These are phyloP conservation scores for Candida sakaeoensis DNA, from an alignment of 805 yeast species.

Conservation along the genomic window DNA sequence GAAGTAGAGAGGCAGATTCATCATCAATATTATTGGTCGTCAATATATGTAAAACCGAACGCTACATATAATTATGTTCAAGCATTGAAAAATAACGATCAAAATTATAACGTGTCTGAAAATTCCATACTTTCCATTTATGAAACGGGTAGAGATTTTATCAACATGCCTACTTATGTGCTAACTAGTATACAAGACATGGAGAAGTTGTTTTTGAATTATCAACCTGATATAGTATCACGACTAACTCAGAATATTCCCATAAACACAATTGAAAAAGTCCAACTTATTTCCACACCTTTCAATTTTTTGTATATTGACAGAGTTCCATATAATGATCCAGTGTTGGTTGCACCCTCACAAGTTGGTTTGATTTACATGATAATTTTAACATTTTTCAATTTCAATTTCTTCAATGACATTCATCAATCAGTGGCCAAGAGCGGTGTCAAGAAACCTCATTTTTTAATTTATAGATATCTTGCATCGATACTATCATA, in stretches of 20 bases:
- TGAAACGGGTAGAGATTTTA: constrained; percentile 64
- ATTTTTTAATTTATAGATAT: constrained; percentile 52
- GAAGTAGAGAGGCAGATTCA: constrained; percentile 45
- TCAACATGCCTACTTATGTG: constrained; percentile 40
- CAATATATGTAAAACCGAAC: constrained; percentile 49
- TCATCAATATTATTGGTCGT: constrained; percentile 60
- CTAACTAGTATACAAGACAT: constrained; percentile 40
- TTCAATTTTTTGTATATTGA: constrained; percentile 39
- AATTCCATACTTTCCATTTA: constrained; percentile 39
- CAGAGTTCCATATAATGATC: constrained; percentile 46
- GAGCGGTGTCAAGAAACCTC: constrained; percentile 36
- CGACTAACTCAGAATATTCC: constrained; percentile 14
- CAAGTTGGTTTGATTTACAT: constrained; percentile 75
- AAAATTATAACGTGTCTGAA: constrained; percentile 24
- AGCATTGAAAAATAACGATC: constrained; percentile 38
- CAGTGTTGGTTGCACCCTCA: constrained; percentile 58
- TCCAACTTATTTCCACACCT: constrained; percentile 20
- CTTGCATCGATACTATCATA: constrained; percentile 48
- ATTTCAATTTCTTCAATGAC: constrained; percentile 55
- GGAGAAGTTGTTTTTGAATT: constrained; percentile 26
- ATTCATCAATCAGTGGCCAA: constrained; percentile 50
- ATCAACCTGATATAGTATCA: constrained; percentile 21
- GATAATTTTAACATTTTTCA: constrained; percentile 70
- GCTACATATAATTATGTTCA: constrained; percentile 38
- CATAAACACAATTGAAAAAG: constrained; percentile 12